Evolutionary conservation across 768 basidiomycete species (phyloP).

Genomic region (Suillus americanus): DNA sequence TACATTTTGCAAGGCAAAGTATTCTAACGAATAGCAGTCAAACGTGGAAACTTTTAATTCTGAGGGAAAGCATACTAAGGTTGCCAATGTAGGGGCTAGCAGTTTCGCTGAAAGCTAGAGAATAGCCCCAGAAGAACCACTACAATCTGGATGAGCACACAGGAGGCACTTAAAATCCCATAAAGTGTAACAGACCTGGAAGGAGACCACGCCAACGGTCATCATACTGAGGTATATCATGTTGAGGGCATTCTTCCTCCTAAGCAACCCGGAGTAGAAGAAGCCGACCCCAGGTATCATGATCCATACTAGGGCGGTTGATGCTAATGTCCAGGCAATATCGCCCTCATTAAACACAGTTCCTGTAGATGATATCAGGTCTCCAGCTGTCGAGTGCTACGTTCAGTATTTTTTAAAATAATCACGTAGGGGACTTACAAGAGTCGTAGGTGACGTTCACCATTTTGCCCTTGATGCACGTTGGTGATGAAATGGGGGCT

Average conservation of each 20-base stretch:
- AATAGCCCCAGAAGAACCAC: constrained; percentile 99
- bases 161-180: neutral
- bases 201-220: constrained; percentile 75
- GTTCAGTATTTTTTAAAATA: neutral
- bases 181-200: constrained; percentile 56
- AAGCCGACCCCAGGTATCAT: constrained; percentile 87
- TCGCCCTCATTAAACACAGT: constrained; percentile 59
- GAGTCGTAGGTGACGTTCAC: constrained; percentile 45
- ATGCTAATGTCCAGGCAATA: constrained; percentile 67
- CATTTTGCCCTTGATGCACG: constrained; percentile 24
- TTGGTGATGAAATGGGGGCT: neutral
- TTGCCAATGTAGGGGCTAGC: constrained; percentile 81
- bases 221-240: constrained; percentile 85
- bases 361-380: constrained; percentile 31
- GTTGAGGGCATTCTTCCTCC: constrained; percentile 91
- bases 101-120: constrained; percentile 83
- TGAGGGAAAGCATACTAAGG: constrained; percentile 52
- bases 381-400: constrained; percentile 32
- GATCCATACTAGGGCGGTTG: constrained; percentile 80
- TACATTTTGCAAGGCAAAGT: constrained; percentile 84
- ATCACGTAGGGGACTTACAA: constrained; percentile 29
- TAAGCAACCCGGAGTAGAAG: constrained; percentile 88
- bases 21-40: constrained; percentile 42
- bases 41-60: neutral
- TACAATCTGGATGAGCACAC: constrained; percentile 29